Evolutionary conservation across 331 rosid genomes (phyloP).

Genomic region (Arachis monticola): DNA sequence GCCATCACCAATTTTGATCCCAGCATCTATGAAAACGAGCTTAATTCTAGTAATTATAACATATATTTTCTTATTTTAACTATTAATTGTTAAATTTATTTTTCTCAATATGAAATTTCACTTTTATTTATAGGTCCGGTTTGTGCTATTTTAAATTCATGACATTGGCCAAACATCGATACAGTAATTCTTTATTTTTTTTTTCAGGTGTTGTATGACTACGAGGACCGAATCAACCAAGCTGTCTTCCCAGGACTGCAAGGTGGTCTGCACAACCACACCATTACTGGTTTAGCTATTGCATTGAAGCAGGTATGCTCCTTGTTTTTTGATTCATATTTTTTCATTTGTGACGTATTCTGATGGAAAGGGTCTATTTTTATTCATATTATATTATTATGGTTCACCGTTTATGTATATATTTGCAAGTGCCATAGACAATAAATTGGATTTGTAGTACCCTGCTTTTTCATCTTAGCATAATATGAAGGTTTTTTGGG

Average conservation of each 20-base stretch:
- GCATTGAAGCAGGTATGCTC: slow-evolving; percentile 83
- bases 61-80: too few relatives aligned
- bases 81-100: background rate
- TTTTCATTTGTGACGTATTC: background rate
- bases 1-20: too few relatives aligned
- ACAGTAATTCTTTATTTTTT: too few relatives aligned
- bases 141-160: slow-evolving; percentile 24
- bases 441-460: background rate
- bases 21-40: too few relatives aligned
- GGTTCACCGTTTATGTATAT: background rate
- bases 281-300: slow-evolving; percentile 86
- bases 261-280: slow-evolving; percentile 96
- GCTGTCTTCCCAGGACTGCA: slow-evolving; percentile 98
- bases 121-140: slow-evolving; percentile 57
- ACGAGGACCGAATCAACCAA: slow-evolving; percentile 83
- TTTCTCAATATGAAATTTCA: background rate
- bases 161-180: too few relatives aligned
- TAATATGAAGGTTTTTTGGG: slow-evolving; percentile 8
- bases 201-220: slow-evolving; percentile 24
- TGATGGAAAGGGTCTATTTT: slow-evolving; percentile 12
- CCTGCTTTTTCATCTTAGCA: background rate
- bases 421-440: slow-evolving; percentile 3
- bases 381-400: background rate
- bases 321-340: background rate
- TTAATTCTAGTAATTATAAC: too few relatives aligned